Percentiles rank a stretch among this genome's conserved stretches.
Conservation (phyloP, 805 yeast genomes). For the Pichia cabralensis region DNA sequence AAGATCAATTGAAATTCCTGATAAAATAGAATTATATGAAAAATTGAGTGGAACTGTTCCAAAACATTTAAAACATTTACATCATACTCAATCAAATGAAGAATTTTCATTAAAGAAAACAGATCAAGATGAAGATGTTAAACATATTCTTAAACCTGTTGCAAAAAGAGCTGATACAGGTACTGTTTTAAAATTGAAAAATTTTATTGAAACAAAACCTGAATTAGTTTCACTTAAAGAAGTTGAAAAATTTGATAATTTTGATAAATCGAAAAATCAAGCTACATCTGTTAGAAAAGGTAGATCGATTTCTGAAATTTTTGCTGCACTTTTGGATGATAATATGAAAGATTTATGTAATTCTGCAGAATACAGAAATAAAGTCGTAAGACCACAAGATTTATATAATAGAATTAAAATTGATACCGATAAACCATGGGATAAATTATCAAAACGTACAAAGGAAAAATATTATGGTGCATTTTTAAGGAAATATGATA, state of each 20-base stretch:
- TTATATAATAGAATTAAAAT: slow-evolving; percentile 19
- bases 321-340: slow-evolving; percentile 20
- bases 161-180: slow-evolving; percentile 6
- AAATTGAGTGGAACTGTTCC: slow-evolving; percentile 18
- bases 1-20: slow-evolving; percentile 13
- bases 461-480: slow-evolving; percentile 21
- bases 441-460: slow-evolving; percentile 13
- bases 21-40: slow-evolving; percentile 23
- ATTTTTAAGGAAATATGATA: slow-evolving; percentile 21
- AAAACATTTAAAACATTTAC: slow-evolving; percentile 1
- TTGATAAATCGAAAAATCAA: not conserved
- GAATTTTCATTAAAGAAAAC: not conserved
- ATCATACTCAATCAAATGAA: slow-evolving; percentile 2
- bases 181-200: slow-evolving; percentile 7
- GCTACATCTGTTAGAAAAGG: not conserved
- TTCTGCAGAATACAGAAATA: slow-evolving; percentile 20
- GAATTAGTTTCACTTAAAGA: slow-evolving; percentile 4
- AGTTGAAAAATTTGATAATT: not conserved
- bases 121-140: not conserved
- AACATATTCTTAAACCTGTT: slow-evolving; percentile 7
- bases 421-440: slow-evolving; percentile 18
- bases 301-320: slow-evolving; percentile 16
- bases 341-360: slow-evolving; percentile 19
- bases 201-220: slow-evolving; percentile 9
- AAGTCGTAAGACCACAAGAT: slow-evolving; percentile 19